Base-by-base conservation (phyloP, 2,329 filamentous ascomycete species). In the Zymoseptoria tritici region DNA sequence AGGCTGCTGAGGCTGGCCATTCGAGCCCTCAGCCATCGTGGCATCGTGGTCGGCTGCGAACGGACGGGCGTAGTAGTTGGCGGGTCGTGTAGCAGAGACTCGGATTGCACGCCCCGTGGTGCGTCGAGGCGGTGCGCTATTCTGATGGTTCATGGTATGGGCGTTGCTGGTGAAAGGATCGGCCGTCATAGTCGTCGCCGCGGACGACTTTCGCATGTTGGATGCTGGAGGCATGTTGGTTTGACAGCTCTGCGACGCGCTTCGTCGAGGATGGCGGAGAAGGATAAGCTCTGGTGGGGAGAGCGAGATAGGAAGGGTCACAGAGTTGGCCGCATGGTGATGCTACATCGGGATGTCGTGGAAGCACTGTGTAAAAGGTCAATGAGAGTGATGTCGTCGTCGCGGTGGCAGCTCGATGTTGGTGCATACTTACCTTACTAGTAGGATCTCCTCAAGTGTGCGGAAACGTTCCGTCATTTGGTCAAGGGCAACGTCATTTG, bases 21-120 rank as follows among this genome's bases (percentile, higher is more conserved):
- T 56, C 11, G 65, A 55, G 29, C 61, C 63, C 50, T 71, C 68
- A 51, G 62, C 58, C 24, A 63, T 56, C 42, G 70, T 66, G 53
- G 67, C 60, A 52, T 64, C 59, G 21, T 64, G 53, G 66, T 70
- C 71, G 57, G 73, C 55, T 50, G 60, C 73, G 63, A 78, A 79
- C 58, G 75, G 73, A 56, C 78, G 77, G 62, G 79, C 79, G 73
- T 81, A 81, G 73, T 81, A 81, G 68, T 81, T 80, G 52, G 76
- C 69, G 31, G 79, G 79, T 49, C 79, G 70, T 22, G 71, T 72
- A 57, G 78, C 74, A 50, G 74, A 78, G 57, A 76, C 75, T 57
- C 78, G 76, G 24, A 77, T 74, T 54, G 78, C 76, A 61, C 79
- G 74, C 58, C 78, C 77, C 16, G 66, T 71, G 19, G 61, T 67